Evolutionary conservation across 768 basidiomycete species (phyloP).

Genomic region (Russula vinacea): DNA sequence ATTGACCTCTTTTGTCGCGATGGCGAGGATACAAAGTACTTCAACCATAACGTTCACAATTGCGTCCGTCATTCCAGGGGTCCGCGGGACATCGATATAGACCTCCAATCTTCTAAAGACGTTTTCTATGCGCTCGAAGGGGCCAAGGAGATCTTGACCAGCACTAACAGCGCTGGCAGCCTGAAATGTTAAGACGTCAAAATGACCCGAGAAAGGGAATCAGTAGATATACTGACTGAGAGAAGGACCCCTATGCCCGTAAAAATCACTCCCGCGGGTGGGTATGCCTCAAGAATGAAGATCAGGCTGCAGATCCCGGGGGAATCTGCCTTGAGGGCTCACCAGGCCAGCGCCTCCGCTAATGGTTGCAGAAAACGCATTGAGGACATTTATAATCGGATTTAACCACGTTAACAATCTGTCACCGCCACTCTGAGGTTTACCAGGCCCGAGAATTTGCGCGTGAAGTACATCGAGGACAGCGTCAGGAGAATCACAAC

Average conservation of each 20-base stretch:
- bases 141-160: background rate
- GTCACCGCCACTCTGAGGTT: background rate
- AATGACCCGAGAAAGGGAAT: background rate
- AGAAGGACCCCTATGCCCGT: constrained; percentile 4
- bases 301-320: background rate
- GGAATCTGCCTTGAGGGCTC: too few species aligned
- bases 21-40: constrained; percentile 7
- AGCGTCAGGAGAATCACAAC: background rate
- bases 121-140: background rate
- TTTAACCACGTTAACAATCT: background rate
- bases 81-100: background rate
- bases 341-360: background rate
- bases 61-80: background rate
- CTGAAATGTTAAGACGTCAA: background rate
- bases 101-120: background rate
- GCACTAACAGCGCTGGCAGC: background rate
- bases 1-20: constrained; percentile 1
- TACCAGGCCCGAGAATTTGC: background rate
- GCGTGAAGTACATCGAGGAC: background rate
- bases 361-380: background rate
- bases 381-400: constrained; percentile 1
- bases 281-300: background rate
- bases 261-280: background rate
- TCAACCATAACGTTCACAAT: constrained; percentile 6
- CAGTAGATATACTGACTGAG: background rate